Conservation (phyloP, 768 basidiomycete genomes). For the Amanita inopinata region DNA sequence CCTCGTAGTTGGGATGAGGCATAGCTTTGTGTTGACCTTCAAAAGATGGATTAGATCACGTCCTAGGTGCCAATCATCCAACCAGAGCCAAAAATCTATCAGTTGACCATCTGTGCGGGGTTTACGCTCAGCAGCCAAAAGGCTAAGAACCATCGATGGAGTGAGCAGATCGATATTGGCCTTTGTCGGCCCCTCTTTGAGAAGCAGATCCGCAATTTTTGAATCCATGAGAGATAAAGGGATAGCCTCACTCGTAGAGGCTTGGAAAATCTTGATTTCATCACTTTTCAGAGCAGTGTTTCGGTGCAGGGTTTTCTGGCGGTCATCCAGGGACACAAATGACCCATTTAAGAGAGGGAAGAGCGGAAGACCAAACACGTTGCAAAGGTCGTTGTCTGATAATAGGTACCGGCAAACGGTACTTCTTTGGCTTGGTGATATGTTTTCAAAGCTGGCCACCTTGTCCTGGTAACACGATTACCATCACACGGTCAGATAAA, state of each 20-base stretch:
- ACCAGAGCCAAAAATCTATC: constrained; percentile 36
- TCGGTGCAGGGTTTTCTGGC: background rate
- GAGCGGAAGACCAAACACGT: constrained; percentile 28
- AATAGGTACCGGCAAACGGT: constrained; percentile 26
- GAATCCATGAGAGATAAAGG: constrained; percentile 19
- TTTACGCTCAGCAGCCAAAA: constrained; percentile 13
- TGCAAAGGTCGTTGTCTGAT: constrained; percentile 19
- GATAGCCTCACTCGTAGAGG: constrained; percentile 16
- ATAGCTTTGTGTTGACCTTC: constrained; percentile 7
- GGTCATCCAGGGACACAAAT: background rate
- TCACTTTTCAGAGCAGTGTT: constrained; percentile 21
- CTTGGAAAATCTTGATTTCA: constrained; percentile 21
- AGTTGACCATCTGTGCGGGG: constrained; percentile 22
- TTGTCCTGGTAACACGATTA: constrained; percentile 11
- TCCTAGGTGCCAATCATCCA: constrained; percentile 17
- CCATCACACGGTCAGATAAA: background rate
- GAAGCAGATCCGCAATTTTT: constrained; percentile 16
- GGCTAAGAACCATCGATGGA: constrained; percentile 16
- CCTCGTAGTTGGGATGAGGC: constrained; percentile 24
- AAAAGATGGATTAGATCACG: background rate
- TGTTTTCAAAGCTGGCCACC: constrained; percentile 7
- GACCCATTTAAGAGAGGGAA: constrained; percentile 19
- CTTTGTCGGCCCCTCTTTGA: constrained; percentile 13
- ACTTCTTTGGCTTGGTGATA: constrained; percentile 6
- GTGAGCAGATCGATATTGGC: constrained; percentile 25